These are phyloP conservation scores for Aureoboletus auriporus DNA, from an alignment of 768 basidiomycete species.

Conservation along the genomic window DNA sequence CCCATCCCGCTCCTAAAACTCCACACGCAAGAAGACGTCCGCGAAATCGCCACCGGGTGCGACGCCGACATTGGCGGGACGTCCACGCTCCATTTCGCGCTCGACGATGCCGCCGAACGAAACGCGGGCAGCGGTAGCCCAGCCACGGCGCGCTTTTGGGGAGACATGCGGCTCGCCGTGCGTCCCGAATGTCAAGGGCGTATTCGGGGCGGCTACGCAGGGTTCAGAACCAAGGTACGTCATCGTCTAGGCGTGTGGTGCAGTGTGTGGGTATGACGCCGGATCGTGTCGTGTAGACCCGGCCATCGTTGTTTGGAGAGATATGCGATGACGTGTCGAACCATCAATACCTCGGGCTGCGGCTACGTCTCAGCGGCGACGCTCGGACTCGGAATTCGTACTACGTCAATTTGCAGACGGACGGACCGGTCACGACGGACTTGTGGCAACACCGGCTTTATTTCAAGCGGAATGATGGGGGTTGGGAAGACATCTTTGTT, in stretches of 20 bases:
- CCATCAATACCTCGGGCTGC: constrained; percentile 77
- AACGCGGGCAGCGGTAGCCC: constrained; percentile 42
- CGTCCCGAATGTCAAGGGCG: constrained; percentile 61
- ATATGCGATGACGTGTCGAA: constrained; percentile 78
- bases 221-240: constrained; percentile 78
- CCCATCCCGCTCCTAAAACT: constrained; percentile 68
- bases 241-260: no score
- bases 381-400: constrained; percentile 78
- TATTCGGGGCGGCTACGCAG: constrained; percentile 85
- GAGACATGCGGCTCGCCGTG: constrained; percentile 70
- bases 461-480: constrained; percentile 58
- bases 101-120: constrained; percentile 49
- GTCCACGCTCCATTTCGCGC: constrained; percentile 71
- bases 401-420: constrained; percentile 91
- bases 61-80: constrained; percentile 88
- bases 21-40: constrained; percentile 53
- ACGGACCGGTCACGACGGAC: constrained; percentile 74
- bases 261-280: background rate
- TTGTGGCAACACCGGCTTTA: constrained; percentile 95
- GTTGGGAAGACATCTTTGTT: constrained; percentile 83
- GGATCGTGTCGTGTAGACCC: constrained; percentile 38
- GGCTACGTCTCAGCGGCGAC: constrained; percentile 74
- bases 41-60: constrained; percentile 72
- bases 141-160: constrained; percentile 72
- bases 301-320: constrained; percentile 86